Base-by-base conservation (phyloP, 305 asterid genomes). In the Fraxinus velutina region DNA sequence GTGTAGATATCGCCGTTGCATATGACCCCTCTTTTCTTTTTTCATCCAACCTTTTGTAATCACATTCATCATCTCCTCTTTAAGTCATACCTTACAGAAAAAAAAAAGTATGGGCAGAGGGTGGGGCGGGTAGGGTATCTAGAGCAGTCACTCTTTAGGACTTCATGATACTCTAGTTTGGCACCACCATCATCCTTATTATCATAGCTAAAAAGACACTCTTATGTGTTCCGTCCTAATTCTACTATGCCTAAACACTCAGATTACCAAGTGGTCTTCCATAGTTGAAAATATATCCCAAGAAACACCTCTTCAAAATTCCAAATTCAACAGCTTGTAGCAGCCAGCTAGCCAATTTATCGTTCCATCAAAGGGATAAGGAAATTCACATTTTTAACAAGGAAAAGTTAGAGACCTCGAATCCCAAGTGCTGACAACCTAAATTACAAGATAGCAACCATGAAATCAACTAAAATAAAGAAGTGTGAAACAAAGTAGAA, bases 381-480 rank as follows among this genome's bases (percentile, higher is more conserved):
- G 36, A 66, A 10, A 66, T 10, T 13, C 73, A 66, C 36, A 66
- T 66, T 66, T 64, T 10, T 66, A 27, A 10, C 8, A 66, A 12
- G 73, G 17, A 66, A 66, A 66, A 66, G 13, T 66, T 27, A 66
- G 73, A 66, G 73, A 66, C 36, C 73, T 66, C 8, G 4, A 66
- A 66, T 66, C 37, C 73, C 36, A 27, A 66, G 73, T 66, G 19
- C 73, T 10, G n/a, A 27, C 1, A 13, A 4, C 73, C 36, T 66
- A 66, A 22, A 66, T 66, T 66, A 66, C 73, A 66, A 66, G 73
- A 66, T 7, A 4, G 9, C 66, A 17, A 21, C 6, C 30, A 57
- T n/a, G 8, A 13, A 75, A 72, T 81, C 47, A 70, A 74, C 36
- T 34, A 33, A 42, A 84, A 19, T n/a, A 27, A 78, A 12, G 33